phyloP scores from a whole-genome alignment of 331 rosid species.

The Quercus phellos region DNA sequence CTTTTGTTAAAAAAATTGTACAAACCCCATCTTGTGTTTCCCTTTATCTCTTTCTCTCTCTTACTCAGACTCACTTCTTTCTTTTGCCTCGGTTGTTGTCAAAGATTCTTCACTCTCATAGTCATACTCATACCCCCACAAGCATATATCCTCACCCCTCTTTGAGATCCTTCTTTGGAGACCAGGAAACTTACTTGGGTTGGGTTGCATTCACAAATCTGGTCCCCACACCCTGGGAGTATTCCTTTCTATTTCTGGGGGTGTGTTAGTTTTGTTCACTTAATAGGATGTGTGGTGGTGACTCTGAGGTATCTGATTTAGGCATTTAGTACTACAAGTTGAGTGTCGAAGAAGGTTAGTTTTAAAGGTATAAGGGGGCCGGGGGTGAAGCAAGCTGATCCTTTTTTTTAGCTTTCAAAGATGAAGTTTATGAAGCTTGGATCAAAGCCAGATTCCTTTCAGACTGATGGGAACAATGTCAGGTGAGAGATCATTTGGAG shows the following conservation, averaged over 20 bases:
- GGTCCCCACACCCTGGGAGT: too few relatives aligned
- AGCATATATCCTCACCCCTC: too few relatives aligned
- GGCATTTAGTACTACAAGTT: slow-evolving; percentile 37
- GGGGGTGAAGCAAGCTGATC: slow-evolving; percentile 41
- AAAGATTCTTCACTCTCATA: too few relatives aligned
- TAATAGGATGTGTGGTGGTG: slow-evolving; percentile 31
- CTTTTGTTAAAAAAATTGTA: slow-evolving; percentile 52
- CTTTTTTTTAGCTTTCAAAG: slow-evolving; percentile 30
- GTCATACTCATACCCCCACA: too few relatives aligned
- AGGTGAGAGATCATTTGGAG: slow-evolving; percentile 64
- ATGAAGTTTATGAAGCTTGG: slow-evolving; percentile 99
- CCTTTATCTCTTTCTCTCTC: slow-evolving; percentile 31
- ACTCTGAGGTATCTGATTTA: slow-evolving; percentile 34
- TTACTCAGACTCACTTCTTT: not conserved
- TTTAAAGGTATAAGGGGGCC: slow-evolving; percentile 9
- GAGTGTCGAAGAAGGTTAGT: slow-evolving; percentile 30
- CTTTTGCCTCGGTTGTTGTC: too few relatives aligned
- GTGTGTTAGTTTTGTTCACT: slow-evolving; percentile 18
- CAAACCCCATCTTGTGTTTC: slow-evolving; percentile 38
- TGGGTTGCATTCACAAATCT: too few relatives aligned
- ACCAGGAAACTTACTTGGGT: too few relatives aligned
- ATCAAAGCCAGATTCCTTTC: slow-evolving; percentile 92
- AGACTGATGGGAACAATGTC: slow-evolving; percentile 66
- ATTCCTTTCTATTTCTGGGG: not conserved
- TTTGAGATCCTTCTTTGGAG: too few relatives aligned